Conservation (phyloP, 768 basidiomycete species). For the Pleurotus ostreatus region DNA sequence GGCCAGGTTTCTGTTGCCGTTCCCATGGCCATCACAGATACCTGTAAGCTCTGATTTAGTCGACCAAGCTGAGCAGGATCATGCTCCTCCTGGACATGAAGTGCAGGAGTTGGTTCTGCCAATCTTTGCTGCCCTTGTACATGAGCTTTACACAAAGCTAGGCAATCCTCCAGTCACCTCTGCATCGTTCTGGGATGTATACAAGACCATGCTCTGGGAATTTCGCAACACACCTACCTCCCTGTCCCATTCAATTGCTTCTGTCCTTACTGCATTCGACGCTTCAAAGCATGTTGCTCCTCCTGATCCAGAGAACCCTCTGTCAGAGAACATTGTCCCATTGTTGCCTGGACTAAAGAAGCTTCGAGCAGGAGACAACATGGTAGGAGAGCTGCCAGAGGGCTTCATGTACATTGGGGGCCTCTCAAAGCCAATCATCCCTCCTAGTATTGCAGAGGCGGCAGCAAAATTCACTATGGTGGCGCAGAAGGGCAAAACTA, state of each 20-base stretch:
- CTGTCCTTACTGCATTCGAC: neutral
- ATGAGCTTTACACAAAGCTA: conserved; percentile 15
- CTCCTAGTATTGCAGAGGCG: neutral
- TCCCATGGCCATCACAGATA: too few relatives aligned
- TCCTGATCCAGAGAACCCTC: neutral
- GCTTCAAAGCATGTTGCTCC: neutral
- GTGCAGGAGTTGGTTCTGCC: conserved; percentile 32
- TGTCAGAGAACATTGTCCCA: conserved; percentile 2
- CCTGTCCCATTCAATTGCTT: neutral
- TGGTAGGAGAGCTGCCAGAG: conserved; percentile 9
- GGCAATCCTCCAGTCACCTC: conserved; percentile 19
- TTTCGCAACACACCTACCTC: neutral
- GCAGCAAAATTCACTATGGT: too few relatives aligned
- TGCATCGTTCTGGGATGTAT: conserved; percentile 19
- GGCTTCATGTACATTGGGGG: conserved; percentile 7
- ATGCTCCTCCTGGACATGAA: conserved; percentile 26
- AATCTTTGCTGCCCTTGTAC: conserved; percentile 17
- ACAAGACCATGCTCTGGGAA: neutral
- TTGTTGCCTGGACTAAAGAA: conserved; percentile 10
- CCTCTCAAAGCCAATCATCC: neutral
- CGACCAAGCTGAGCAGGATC: conserved; percentile 14
- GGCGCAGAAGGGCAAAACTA: too few relatives aligned
- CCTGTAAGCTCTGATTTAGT: too few relatives aligned
- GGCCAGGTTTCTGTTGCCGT: too few relatives aligned
- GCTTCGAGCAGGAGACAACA: conserved; percentile 11